A percentile compares a stretch with the other conserved stretches of the same genome.
phyloP scores from a whole-genome alignment of 1,284 basidiomycete species.

The Microbotryum violaceum region DNA sequence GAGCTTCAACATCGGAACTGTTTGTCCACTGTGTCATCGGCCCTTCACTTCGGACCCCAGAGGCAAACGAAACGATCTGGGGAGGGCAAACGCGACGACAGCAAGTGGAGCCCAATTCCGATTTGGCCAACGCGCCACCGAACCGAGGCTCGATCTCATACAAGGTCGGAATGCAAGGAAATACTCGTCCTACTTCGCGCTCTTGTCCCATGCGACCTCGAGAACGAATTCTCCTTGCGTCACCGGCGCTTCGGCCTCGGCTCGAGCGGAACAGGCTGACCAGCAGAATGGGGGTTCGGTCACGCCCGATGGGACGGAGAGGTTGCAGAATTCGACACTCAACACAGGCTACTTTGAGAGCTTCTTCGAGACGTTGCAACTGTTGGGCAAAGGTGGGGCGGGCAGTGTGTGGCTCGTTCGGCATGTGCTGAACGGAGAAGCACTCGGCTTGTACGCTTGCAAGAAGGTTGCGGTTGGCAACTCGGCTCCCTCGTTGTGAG shows the following conservation, averaged over 20 bases:
- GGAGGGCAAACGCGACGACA: too few relatives aligned
- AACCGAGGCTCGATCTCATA: neutral
- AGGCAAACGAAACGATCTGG: too few relatives aligned
- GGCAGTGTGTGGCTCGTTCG: slow-evolving; percentile 32
- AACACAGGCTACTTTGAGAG: slow-evolving; percentile 31
- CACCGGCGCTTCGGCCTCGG: neutral
- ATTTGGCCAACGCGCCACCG: neutral
- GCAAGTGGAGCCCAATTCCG: neutral
- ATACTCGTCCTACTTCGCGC: slow-evolving; percentile 12
- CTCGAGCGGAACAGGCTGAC: too few relatives aligned
- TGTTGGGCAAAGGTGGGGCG: slow-evolving; percentile 29
- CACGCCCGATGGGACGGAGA: neutral
- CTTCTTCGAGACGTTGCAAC: slow-evolving; percentile 32
- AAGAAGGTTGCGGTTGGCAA: slow-evolving; percentile 34
- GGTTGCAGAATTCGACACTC: slow-evolving; percentile 17
- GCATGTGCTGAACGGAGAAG: slow-evolving; percentile 34
- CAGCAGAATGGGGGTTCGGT: too few relatives aligned
- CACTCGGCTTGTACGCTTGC: slow-evolving; percentile 33
- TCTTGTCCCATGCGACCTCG: slow-evolving; percentile 24
- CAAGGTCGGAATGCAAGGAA: neutral
- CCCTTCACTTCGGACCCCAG: neutral
- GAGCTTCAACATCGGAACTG: neutral
- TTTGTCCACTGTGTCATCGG: slow-evolving; percentile 20
- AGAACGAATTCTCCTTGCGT: slow-evolving; percentile 11
- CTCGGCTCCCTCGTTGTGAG: slow-evolving; percentile 20